phyloP scores from a whole-genome alignment of 257 asterid species.

The Petrea volubilis region DNA sequence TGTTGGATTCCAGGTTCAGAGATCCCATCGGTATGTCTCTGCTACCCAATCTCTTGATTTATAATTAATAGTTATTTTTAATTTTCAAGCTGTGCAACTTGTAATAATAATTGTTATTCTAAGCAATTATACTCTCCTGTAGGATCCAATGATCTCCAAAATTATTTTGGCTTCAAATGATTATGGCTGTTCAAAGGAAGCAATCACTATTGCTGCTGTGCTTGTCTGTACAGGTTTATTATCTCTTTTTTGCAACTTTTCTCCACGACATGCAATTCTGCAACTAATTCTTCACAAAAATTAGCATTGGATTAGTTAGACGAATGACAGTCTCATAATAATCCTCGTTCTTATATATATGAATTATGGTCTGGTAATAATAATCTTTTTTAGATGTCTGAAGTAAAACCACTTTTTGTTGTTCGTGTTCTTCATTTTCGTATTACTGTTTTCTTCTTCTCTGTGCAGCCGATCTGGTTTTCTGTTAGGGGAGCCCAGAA shows the following conservation, averaged over 20 bases:
- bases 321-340: not conserved
- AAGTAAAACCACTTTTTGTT: not conserved
- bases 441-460: not conserved
- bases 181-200: slow-evolving; percentile 89
- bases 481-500: slow-evolving; percentile 75
- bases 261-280: too few relatives aligned
- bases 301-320: slow-evolving; percentile 7
- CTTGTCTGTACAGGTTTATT: slow-evolving; percentile 83
- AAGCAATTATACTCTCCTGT: slow-evolving; percentile 3
- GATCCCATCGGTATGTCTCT: slow-evolving; percentile 78
- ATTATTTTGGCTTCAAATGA: slow-evolving; percentile 69
- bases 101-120: not conserved
- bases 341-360: not conserved
- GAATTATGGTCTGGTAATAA: too few relatives aligned
- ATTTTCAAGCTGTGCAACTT: not conserved
- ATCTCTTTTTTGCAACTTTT: not conserved
- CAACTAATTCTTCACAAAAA: not conserved
- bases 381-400: too few relatives aligned
- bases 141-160: slow-evolving; percentile 79
- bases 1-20: slow-evolving; percentile 94
- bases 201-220: slow-evolving; percentile 85
- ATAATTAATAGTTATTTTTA: slow-evolving; percentile 6
- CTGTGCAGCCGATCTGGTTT: slow-evolving; percentile 83
- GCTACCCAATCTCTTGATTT: not conserved
- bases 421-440: too few relatives aligned